Evolutionary conservation across 768 basidiomycete species (phyloP), one percentile per base, ranked within the genome.

Genomic region (Serendipita indica): DNA sequence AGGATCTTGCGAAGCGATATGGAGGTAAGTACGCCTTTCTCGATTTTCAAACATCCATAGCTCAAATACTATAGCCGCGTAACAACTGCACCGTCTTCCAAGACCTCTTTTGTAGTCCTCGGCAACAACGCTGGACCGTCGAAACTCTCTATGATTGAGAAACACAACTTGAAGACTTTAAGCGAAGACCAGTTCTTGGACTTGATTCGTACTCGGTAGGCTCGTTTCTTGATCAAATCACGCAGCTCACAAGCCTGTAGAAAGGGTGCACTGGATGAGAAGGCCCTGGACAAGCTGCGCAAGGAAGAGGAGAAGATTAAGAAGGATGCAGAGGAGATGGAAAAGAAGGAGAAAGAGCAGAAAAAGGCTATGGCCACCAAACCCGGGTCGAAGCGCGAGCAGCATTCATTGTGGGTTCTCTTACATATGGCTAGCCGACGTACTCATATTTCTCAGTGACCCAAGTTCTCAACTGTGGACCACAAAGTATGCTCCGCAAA

Each of bases 401-500:
- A 65, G 70, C 65, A 22, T 54, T 64, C 59, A 18, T 37, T 49
- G 37, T 57, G 58, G 39, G 46, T 64, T 62, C 4, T 56, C 5
- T 39, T 60, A 0, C 35, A 61, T 2, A 18, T 32, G 43, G 4
- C 27, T 18, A 65, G 56, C 64, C 63, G 69, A 70, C 22, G 60
- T 67, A 43, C 73, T 74, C 66, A 33, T 60, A 30, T 57, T 70
- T 1, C 76, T 81, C 63, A 71, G 74, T 2, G 73, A 73, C 1
- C 75, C 77, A 1, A 65, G 66, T 6, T 63, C 66, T 2, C 90
- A 94, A 67, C 75, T 98, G 0, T 98, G 96, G 96, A 97, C 96
- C 35, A 85, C 84, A 32, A 82, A 91, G 7, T 99, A 99, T 67
- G 94, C 96, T 0, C 96, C 96, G 1, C 81, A 83, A 62, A 77